Conservation (phyloP, 1,284 basidiomycete genomes). For the Cryptococcus maquisensis region DNA sequence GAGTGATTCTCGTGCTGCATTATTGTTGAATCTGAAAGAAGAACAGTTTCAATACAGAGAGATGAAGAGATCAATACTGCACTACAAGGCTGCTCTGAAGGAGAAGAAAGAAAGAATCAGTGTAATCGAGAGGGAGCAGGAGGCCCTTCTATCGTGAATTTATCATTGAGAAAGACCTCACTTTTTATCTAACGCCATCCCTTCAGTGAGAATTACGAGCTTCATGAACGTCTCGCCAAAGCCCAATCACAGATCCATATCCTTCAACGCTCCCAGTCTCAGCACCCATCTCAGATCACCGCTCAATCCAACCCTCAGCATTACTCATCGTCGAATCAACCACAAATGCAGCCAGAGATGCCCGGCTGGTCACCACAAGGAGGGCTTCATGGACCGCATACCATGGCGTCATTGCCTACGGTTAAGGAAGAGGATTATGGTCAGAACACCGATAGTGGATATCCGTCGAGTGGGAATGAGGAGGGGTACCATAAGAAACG, state of each 20-base stretch:
- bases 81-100: background rate
- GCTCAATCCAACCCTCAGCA: background rate
- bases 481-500: background rate
- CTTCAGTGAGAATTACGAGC: background rate
- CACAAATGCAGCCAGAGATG: background rate
- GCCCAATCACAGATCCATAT: background rate
- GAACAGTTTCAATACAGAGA: slow-evolving; percentile 4
- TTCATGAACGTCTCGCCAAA: background rate
- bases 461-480: background rate
- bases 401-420: background rate
- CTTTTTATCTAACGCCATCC: background rate
- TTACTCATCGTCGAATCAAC: no score
- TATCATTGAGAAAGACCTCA: background rate
- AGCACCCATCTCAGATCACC: background rate
- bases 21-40: background rate
- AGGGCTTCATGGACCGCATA: background rate
- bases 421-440: background rate
- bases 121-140: background rate
- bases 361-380: background rate
- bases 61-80: slow-evolving; percentile 1
- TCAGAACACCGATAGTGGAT: background rate
- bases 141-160: background rate
- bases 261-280: background rate
- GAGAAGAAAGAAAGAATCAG: background rate
- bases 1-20: background rate